Conservation (phyloP, 2,329 filamentous ascomycete genomes). For the Aureobasidium lini region DNA sequence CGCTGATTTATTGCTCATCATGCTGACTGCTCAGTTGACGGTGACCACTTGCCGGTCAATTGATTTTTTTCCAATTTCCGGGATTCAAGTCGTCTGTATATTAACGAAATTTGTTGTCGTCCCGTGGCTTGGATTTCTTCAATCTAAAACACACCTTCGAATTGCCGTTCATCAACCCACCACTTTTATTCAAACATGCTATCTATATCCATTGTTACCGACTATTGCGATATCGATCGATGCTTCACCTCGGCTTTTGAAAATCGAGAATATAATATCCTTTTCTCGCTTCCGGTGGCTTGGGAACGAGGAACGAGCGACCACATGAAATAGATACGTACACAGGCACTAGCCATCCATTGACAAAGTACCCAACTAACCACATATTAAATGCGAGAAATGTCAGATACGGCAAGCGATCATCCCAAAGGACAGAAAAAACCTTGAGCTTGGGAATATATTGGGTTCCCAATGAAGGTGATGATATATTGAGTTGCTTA, state of each 20-base stretch:
- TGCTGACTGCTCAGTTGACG: too few relatives aligned
- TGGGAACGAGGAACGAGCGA: background rate
- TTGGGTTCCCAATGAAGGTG: background rate
- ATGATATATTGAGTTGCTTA: background rate
- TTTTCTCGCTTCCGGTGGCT: background rate
- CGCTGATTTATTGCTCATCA: too few relatives aligned
- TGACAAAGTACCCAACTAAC: background rate
- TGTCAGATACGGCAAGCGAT: conserved; percentile 4
- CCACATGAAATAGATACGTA: background rate
- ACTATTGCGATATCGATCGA: background rate
- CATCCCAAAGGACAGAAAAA: background rate
- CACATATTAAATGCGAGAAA: conserved; percentile 2
- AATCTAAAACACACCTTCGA: background rate
- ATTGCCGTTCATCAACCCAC: background rate
- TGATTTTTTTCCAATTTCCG: background rate
- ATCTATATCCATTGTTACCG: background rate
- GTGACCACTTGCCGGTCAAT: background rate
- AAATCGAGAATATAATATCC: background rate
- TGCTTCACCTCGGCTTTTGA: background rate
- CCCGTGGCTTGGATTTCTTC: background rate
- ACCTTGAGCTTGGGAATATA: conserved; percentile 5
- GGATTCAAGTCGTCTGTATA: background rate
- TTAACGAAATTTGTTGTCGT: background rate
- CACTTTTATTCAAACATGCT: background rate
- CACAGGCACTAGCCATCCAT: background rate